Evolutionary conservation across 2,329 filamentous ascomycete species (phyloP), one percentile per base, ranked within the genome.

Genomic region (Aureobasidium pullulans): DNA sequence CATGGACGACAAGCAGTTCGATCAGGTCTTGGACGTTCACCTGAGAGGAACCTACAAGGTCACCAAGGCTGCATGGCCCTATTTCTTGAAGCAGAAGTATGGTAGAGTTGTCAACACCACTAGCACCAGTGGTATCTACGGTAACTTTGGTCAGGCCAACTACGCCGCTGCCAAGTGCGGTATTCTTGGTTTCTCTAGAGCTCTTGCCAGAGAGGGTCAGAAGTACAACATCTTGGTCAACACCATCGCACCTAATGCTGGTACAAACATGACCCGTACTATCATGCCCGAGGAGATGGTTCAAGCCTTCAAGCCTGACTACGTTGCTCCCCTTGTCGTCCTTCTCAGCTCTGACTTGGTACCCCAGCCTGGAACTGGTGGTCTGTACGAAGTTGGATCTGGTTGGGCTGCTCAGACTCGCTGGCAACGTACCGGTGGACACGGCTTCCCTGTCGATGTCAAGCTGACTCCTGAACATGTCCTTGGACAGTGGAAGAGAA

Each of bases 211-310:
- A 52, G 94, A 99, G 77, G 94, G 94, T 68, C 83, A 84, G 71
- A 97, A 97, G 81, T 91, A 99, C 82, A 96, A 96, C 81, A 97
- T 99, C 75, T 91, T 85, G 69, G 90, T 96, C 74, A 99, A 99
- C 82, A 96, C 92, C 61, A 96, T 99, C 69, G 94, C 94, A 28
- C 94, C 94, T 66, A 99, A 97, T 70, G 94, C 94, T 40, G 94
- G 94, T 67, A 99, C 94, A 46, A 86, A 87, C 71, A 94, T 99
- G 89, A 99, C 94, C 59, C 84, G 86, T 66, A 93, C 89, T 53
- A 89, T 99, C 72, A 84, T 99, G 81, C 94, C 94, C 32, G 91
- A 96, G 76, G 94, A 99, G 79, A 85, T 97, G 79, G 92, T 99
- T 16, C 92, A 97, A 79, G 93, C 94, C 47, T 96, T 99, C 82